Conservation (phyloP, 768 basidiomycete species). For the Dioszegia crocea region DNA sequence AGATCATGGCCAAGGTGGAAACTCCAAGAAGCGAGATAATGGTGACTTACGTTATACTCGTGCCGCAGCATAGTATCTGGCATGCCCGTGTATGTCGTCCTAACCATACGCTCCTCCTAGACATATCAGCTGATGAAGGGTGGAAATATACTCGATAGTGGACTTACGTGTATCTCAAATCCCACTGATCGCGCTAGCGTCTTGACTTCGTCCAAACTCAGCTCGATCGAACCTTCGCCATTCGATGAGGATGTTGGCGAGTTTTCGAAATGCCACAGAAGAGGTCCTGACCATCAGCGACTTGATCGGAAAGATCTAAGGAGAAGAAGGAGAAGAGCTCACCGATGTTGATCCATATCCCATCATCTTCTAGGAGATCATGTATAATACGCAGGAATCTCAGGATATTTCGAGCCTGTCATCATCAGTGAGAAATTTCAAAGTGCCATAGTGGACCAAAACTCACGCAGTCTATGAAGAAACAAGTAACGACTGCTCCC, state of each 20-base stretch:
- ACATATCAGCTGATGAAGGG: background rate
- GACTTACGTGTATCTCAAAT: constrained; percentile 71
- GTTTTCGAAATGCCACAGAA: constrained; percentile 98
- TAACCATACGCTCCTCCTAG: constrained; percentile 73
- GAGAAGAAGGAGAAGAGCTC: constrained; percentile 18
- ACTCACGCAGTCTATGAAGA: constrained; percentile 90
- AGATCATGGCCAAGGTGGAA: too few relatives aligned
- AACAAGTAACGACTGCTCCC: constrained; percentile 89
- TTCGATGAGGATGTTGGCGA: constrained; percentile 55
- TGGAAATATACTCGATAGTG: too few relatives aligned
- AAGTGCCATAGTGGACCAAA: background rate
- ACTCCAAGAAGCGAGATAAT: background rate
- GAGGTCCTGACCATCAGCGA: constrained; percentile 61
- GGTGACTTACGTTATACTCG: constrained; percentile 59
- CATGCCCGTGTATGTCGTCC: constrained; percentile 83
- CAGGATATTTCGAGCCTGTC: constrained; percentile 82
- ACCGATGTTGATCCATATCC: constrained; percentile 89
- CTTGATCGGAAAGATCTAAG: too few relatives aligned
- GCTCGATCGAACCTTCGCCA: constrained; percentile 75
- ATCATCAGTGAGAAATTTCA: background rate
- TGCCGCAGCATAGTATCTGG: constrained; percentile 75
- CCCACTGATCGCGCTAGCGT: constrained; percentile 67
- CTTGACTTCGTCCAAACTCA: constrained; percentile 86
- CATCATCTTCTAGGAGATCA: constrained; percentile 73
- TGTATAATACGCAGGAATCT: constrained; percentile 86